Percentiles rank a stretch among this genome's conserved stretches.
Evolutionary conservation across 192 early-diverging fungal genomes (phyloP).

Genomic region (Powellomyces hirtus): DNA sequence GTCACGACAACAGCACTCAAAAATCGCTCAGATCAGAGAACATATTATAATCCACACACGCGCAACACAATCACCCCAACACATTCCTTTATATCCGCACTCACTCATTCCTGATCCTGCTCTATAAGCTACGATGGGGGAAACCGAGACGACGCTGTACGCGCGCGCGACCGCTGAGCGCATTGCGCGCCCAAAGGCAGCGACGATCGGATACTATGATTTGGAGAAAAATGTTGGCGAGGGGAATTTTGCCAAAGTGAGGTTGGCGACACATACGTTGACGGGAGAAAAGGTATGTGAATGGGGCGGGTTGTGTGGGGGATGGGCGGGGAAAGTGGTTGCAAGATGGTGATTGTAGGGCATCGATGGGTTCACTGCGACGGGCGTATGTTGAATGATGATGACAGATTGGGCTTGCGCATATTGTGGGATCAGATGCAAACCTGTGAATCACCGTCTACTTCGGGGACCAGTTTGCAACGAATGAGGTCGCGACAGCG

Average conservation of each 20-base stretch:
- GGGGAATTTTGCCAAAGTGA: slow-evolving; percentile 64
- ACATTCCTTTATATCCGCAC: neutral
- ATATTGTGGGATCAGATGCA: too few relatives aligned
- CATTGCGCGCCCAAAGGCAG: slow-evolving; percentile 37
- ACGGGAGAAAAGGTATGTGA: slow-evolving; percentile 53
- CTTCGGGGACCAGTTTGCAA: too few relatives aligned
- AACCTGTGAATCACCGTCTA: too few relatives aligned
- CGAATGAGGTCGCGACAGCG: too few relatives aligned
- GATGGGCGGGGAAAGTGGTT: neutral
- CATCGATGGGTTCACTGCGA: too few relatives aligned
- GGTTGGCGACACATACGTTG: slow-evolving; percentile 55
- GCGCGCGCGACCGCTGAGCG: slow-evolving; percentile 43
- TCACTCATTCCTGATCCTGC: neutral
- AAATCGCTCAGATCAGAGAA: too few relatives aligned
- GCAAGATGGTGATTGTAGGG: too few relatives aligned
- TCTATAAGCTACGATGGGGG: neutral
- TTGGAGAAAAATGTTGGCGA: slow-evolving; percentile 58
- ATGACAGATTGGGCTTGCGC: too few relatives aligned
- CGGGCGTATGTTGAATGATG: too few relatives aligned
- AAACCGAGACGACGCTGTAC: slow-evolving; percentile 28
- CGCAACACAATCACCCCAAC: neutral
- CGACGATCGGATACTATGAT: slow-evolving; percentile 60
- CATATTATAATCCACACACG: too few relatives aligned
- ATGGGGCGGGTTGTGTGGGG: too few relatives aligned
- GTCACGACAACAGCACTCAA: too few relatives aligned